Base-by-base conservation (phyloP, 768 basidiomycete species). In the Nidula microcarpa region DNA sequence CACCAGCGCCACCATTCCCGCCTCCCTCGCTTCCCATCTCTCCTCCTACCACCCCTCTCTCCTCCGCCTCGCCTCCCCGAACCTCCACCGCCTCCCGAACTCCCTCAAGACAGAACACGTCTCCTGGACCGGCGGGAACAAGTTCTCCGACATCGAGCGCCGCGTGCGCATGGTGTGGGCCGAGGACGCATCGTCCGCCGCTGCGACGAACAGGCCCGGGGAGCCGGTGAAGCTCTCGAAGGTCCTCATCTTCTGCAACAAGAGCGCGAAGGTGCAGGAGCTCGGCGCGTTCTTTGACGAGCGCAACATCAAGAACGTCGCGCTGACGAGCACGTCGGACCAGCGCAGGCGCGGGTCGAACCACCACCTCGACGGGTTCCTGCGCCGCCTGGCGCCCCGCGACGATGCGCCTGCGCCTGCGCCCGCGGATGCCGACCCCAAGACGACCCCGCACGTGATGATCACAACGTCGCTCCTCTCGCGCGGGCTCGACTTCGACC, bases 401-500 rank as follows among this genome's bases (percentile, higher is more conserved):
- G 39, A 41, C 14, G 32, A 18, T 48, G 35, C 10, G 17, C 48
- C 52, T 4, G 58, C 43, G 43, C 65, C 56, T 5, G 64, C 56
- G 41, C 62, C 64, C 10, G 57, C 37, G 13, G 43, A 18, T 30
- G 66, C 55, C 47, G 67, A 70, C 54, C 65, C 67, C 2, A 65
- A 71, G 45, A 62, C 70, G 6, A 68, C 68, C 0, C 83, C 87
- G 13, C 81, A 82, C 52, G 85, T 95, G 37, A 75, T 97, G 60
- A 78, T 96, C 51, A 95, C 94, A 34, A 97, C 94, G 0, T 95
- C 93, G 5, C 76, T 97, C 34, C 84, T 97, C 30, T 93, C 92
- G 8, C 82, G 94, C 16, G 94, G 94, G 1, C 79, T 96, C 1
- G 94, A 97, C 66, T 97, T 97, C 62, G 74, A 84, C 11, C 85